Percentiles rank a stretch among this genome's conserved stretches.
Conservation (phyloP, 1,284 basidiomycete species). For the Marasmius fiardii region DNA sequence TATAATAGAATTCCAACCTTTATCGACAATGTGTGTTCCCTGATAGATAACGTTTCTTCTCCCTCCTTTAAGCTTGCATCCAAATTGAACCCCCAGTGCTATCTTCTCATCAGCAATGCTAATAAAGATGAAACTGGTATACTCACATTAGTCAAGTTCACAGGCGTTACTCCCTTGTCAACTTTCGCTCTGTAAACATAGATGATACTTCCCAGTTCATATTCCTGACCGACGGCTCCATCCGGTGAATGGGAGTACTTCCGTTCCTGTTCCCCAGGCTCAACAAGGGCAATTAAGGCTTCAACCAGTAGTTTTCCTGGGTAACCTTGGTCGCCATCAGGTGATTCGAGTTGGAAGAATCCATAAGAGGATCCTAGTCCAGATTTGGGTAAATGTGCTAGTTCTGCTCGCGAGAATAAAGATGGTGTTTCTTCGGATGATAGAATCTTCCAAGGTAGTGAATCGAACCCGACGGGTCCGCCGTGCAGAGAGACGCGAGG, state of each 20-base stretch:
- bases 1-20: slow-evolving; percentile 33
- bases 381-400: slow-evolving; percentile 36
- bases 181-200: slow-evolving; percentile 68
- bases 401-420: slow-evolving; percentile 57
- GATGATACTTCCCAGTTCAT: slow-evolving; percentile 58
- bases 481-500: slow-evolving; percentile 69
- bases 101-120: not conserved
- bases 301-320: slow-evolving; percentile 59
- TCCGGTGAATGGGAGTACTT: slow-evolving; percentile 23
- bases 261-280: slow-evolving; percentile 36
- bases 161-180: slow-evolving; percentile 56
- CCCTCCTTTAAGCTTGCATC: slow-evolving; percentile 55
- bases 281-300: slow-evolving; percentile 53
- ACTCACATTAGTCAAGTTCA: slow-evolving; percentile 70
- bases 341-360: slow-evolving; percentile 57
- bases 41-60: slow-evolving; percentile 44
- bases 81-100: slow-evolving; percentile 83
- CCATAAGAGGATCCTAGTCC: slow-evolving; percentile 36
- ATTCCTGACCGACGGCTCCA: slow-evolving; percentile 30
- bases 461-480: slow-evolving; percentile 63
- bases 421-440: slow-evolving; percentile 35
- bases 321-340: slow-evolving; percentile 66
- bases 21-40: slow-evolving; percentile 56
- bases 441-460: slow-evolving; percentile 47
- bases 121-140: not conserved